These are phyloP conservation scores for Stylosanthes scabra DNA, from an alignment of 331 rosid genomes.

Conservation along the genomic window DNA sequence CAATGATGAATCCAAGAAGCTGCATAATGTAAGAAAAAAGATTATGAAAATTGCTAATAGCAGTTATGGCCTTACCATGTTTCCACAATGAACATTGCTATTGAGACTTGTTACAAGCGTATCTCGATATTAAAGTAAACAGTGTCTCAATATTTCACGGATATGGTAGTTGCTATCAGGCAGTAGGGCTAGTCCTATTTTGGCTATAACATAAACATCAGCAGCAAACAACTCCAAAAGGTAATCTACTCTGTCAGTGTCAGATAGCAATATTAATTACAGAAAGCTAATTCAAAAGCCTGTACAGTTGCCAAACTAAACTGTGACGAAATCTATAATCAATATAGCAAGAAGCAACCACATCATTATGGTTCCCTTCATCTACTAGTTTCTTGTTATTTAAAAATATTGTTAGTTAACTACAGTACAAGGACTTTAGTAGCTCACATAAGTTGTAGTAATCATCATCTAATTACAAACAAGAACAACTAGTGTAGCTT, in stretches of 20 bases:
- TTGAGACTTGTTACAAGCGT: background rate
- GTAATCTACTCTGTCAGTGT: background rate
- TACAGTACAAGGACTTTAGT: background rate
- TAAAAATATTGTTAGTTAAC: background rate
- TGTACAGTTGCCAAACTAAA: too few species aligned
- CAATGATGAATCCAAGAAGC: background rate
- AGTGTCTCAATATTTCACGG: background rate
- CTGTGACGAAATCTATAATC: too few species aligned
- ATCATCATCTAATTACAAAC: conserved; percentile 10
- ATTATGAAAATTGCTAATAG: background rate
- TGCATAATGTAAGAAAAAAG: background rate
- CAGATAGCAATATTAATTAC: conserved; percentile 4
- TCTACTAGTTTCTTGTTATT: background rate
- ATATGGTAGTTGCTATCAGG: background rate
- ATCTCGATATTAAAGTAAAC: background rate
- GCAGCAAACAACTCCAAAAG: background rate
- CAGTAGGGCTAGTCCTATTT: background rate
- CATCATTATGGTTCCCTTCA: too few species aligned
- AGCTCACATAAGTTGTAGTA: conserved; percentile 3
- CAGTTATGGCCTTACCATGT: background rate
- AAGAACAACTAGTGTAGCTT: background rate
- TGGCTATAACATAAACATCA: background rate
- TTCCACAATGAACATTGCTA: background rate
- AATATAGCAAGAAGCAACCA: too few species aligned
- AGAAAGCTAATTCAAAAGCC: background rate